phyloP scores from a whole-genome alignment of 345 rosid genomes.

The Theobroma cacao region DNA sequence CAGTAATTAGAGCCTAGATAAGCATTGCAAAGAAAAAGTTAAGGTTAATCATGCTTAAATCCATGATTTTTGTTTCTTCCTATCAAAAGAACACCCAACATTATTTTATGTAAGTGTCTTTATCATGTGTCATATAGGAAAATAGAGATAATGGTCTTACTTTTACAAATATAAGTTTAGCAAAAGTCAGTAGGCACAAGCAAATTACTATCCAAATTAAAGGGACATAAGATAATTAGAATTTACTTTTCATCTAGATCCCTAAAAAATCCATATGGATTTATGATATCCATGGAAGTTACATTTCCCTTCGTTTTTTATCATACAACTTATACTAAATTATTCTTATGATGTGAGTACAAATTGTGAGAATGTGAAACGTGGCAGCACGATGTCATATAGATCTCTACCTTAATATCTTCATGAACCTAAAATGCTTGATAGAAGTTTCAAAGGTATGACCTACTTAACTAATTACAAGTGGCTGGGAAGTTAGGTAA shows the following conservation, averaged over 20 bases:
- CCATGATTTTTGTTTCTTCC: not conserved
- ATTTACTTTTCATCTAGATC: not conserved
- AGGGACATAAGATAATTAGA: not conserved
- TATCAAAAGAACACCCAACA: not conserved
- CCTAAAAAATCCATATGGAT: not conserved
- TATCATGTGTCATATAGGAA: not conserved
- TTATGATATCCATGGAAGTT: not conserved
- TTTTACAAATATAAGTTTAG: not conserved
- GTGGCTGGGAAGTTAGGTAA: conserved; percentile 39
- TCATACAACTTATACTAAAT: not conserved
- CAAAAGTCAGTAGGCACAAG: not conserved
- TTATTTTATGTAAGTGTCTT: not conserved
- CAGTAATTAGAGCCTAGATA: not conserved
- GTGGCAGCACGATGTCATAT: conserved; percentile 15
- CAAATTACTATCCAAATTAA: not conserved
- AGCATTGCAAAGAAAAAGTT: not conserved
- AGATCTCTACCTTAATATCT: conserved; percentile 4
- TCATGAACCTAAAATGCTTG: conserved; percentile 1
- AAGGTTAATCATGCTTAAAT: not conserved
- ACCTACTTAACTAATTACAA: conserved; percentile 13
- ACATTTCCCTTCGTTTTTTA: no score
- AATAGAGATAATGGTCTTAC: not conserved
- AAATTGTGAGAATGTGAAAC: not conserved
- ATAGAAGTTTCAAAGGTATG: conserved; percentile 8
- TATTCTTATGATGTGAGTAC: not conserved